Evolutionary conservation across 2,329 filamentous ascomycete species (phyloP).

Genomic region (Xylariaceae sp.): DNA sequence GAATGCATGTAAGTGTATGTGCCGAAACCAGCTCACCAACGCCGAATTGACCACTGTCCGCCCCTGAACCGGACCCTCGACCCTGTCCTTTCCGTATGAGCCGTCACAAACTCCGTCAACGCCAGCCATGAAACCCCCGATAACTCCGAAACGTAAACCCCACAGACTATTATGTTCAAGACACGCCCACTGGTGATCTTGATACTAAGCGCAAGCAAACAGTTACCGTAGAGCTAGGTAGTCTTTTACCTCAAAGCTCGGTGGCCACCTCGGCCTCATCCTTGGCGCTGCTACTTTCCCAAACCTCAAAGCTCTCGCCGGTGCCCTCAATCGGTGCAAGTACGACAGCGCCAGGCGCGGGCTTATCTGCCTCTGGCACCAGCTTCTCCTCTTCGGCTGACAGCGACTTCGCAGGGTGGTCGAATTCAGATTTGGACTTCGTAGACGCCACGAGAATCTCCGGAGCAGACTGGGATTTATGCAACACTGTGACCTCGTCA

Average conservation of each 20-base stretch:
- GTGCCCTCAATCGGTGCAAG: conserved; percentile 54
- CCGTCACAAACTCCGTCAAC: conserved; percentile 1
- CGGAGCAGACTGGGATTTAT: conserved; percentile 26
- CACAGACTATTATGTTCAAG: conserved; percentile 4
- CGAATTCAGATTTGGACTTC: neutral
- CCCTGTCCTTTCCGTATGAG: neutral
- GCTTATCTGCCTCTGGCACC: conserved; percentile 30
- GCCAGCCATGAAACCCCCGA: conserved; percentile 3
- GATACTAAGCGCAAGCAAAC: neutral
- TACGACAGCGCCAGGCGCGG: conserved; percentile 41
- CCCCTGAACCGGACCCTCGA: no score
- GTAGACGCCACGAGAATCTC: conserved; percentile 25
- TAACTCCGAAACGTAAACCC: conserved; percentile 9
- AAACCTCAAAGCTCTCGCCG: conserved; percentile 59
- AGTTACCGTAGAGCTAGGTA: neutral
- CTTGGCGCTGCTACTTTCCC: conserved; percentile 63
- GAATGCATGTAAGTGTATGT: conserved; percentile 22
- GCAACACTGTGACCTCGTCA: conserved; percentile 29
- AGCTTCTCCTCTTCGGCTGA: conserved; percentile 17
- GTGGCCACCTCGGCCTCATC: conserved; percentile 44
- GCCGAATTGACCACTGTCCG: neutral
- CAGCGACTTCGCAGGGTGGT: neutral
- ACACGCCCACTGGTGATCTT: conserved; percentile 2
- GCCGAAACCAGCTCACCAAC: conserved; percentile 15
- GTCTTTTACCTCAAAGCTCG: conserved; percentile 23